A percentile compares a stretch with the other conserved stretches of the same genome.
Evolutionary conservation across 768 basidiomycete genomes (phyloP).

Genomic region (Boletus reticulatus): DNA sequence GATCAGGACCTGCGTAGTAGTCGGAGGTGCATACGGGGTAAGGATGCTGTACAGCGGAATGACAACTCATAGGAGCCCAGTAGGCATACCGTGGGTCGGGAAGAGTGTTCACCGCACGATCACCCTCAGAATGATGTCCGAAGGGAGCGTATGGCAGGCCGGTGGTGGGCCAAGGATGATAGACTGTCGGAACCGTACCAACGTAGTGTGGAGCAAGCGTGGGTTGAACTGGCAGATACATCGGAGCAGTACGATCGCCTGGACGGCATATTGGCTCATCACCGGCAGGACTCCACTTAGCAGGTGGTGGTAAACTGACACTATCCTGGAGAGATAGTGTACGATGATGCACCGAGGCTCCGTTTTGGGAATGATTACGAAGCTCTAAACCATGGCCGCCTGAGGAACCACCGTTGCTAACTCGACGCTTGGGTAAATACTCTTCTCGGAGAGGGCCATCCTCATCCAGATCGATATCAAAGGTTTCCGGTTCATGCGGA

Average conservation of each 20-base stretch:
- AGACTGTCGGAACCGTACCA: constrained; percentile 30
- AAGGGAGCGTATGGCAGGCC: constrained; percentile 16
- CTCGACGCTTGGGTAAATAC: constrained; percentile 70
- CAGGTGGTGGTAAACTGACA: constrained; percentile 61
- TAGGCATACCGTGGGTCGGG: constrained; percentile 20
- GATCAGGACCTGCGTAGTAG: constrained; percentile 44
- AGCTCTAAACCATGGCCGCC: constrained; percentile 1
- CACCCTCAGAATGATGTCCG: constrained; percentile 20
- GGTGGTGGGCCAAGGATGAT: constrained; percentile 26
- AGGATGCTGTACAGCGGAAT: constrained; percentile 49
- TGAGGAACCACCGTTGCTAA: constrained; percentile 15
- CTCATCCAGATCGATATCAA: constrained; percentile 80
- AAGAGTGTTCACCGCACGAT: constrained; percentile 11
- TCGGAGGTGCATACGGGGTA: constrained; percentile 57
- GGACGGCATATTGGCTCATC: constrained; percentile 70
- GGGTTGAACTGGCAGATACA: constrained; percentile 66
- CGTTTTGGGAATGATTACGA: constrained; percentile 1
- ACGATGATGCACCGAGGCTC: background rate
- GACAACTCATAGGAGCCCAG: constrained; percentile 25
- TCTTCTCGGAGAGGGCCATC: constrained; percentile 82
- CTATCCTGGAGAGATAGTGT: constrained; percentile 16
- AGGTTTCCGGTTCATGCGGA: constrained; percentile 41
- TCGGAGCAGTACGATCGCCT: constrained; percentile 47
- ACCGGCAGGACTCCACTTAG: constrained; percentile 79
- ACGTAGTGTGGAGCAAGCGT: constrained; percentile 38